Base-by-base conservation (phyloP, 371 early-diverging fungal species). In the Funneliformis caledonium region DNA sequence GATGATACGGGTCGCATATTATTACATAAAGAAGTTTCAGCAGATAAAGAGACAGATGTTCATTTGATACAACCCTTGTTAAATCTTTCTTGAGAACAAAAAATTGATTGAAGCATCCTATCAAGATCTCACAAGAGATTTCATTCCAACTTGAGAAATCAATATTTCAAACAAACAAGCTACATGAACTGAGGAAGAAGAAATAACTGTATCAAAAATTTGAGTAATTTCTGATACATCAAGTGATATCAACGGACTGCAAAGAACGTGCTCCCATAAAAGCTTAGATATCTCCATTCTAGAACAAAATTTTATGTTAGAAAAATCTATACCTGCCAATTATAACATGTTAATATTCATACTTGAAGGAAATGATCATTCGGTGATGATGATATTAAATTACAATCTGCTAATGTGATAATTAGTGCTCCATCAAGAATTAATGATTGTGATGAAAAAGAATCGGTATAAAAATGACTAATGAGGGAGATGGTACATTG, bases 331-430 rank as follows among this genome's bases (percentile, higher is more conserved):
- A 33, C 67, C 67, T 6, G 67, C 67, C 11, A 65, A 65, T 37
- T 65, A 65, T 65, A 65, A 65, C 8, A 65, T 65, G 67, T 65
- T 65, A 14, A 26, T 65, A 26, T 65, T 16, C 26, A 37, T 65
- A 65, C 67, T 65, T 65, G 67, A 65, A 65, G 67, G 67, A 26
- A 26, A 65, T 33, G 67, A 9, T 33, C 42, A 26, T 65, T 65
- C 42, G 67, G 67, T 33, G 67, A 65, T 26, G 31, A 65, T 33
- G n/a, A 65, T 33, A 65, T n/a, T 33, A 65, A 65, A 7, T 31
- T 65, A 22, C 33, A 65, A 65, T 26, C 67, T 26, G 67, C 31
- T 16, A 65, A 65, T 26, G 67, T 65, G 5, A 26, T 65, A 16
- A 26, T 65, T 26, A 65, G 67, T 31, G 3, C 67, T 65, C 67